Conservation (phyloP, 768 basidiomycete species). For the Termitomyces titanicus region DNA sequence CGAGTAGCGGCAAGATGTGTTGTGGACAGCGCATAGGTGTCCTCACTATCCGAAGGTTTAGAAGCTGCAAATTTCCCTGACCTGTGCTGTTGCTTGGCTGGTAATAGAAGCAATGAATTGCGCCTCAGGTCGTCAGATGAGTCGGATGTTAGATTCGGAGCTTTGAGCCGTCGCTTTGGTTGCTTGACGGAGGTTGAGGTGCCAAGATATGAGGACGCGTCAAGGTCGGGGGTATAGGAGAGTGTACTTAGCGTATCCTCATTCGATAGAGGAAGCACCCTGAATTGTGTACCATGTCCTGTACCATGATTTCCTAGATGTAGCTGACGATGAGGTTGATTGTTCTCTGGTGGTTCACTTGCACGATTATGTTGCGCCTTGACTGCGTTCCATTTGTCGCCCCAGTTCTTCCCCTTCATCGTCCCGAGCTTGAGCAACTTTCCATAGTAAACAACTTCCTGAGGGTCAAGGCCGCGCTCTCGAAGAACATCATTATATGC, state of each 20-base stretch:
- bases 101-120: conserved; percentile 7
- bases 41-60: conserved; percentile 30
- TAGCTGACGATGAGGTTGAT: background rate
- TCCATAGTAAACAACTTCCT: conserved; percentile 79
- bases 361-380: conserved; percentile 50
- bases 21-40: conserved; percentile 28
- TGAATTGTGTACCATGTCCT: conserved; percentile 3
- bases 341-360: background rate
- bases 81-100: background rate
- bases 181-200: background rate
- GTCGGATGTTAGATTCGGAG: conserved; percentile 3
- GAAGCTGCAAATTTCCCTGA: background rate
- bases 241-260: conserved; percentile 14
- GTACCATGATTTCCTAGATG: background rate
- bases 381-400: conserved; percentile 73
- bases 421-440: conserved; percentile 82
- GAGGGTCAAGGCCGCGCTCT: conserved; percentile 71
- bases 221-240: conserved; percentile 9
- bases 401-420: conserved; percentile 77
- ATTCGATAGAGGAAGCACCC: background rate
- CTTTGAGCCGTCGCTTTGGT: background rate
- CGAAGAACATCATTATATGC: conserved; percentile 79
- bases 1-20: conserved; percentile 40
- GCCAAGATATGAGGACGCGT: conserved; percentile 1
- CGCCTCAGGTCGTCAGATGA: conserved; percentile 2